Conservation (phyloP, 148 eudicot species). For the Pharnaceum exiguum region DNA sequence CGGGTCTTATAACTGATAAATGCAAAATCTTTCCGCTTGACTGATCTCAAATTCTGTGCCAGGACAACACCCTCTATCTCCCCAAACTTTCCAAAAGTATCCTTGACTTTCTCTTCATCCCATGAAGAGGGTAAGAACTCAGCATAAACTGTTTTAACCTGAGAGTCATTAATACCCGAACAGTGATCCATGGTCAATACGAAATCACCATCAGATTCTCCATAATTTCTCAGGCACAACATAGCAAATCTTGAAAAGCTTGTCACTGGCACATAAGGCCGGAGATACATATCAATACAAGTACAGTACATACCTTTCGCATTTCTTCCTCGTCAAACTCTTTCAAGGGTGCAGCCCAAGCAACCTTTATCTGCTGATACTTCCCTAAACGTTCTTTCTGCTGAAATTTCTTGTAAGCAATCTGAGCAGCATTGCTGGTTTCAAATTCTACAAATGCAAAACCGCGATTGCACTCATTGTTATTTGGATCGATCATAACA, state of each 20-base stretch:
- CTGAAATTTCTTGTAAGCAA: constrained; percentile 51
- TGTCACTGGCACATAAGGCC: too few relatives aligned
- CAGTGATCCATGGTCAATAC: constrained; percentile 5
- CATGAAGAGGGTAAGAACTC: constrained; percentile 58
- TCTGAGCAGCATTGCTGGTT: constrained; percentile 53
- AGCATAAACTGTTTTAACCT: constrained; percentile 68
- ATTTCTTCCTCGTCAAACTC: constrained; percentile 58
- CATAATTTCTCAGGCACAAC: too few relatives aligned
- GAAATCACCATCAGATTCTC: too few relatives aligned
- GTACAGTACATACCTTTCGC: constrained; percentile 40
- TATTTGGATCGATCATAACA: constrained; percentile 50
- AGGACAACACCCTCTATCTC: constrained; percentile 64
- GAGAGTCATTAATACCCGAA: constrained; percentile 3
- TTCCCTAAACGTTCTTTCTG: constrained; percentile 41
- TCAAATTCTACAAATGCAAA: constrained; percentile 70
- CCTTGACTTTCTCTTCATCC: constrained; percentile 53
- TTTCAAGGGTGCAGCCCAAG: constrained; percentile 63
- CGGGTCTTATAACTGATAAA: constrained; percentile 50
- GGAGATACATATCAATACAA: too few relatives aligned
- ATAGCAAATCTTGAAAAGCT: too few relatives aligned
- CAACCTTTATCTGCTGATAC: constrained; percentile 38
- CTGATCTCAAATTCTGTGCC: constrained; percentile 40
- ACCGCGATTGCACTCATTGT: constrained; percentile 48
- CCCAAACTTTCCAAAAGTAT: constrained; percentile 50
- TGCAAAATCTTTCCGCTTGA: constrained; percentile 61